Conservation (phyloP, 1,284 basidiomycete species). For the Ustilago shanxiensis region DNA sequence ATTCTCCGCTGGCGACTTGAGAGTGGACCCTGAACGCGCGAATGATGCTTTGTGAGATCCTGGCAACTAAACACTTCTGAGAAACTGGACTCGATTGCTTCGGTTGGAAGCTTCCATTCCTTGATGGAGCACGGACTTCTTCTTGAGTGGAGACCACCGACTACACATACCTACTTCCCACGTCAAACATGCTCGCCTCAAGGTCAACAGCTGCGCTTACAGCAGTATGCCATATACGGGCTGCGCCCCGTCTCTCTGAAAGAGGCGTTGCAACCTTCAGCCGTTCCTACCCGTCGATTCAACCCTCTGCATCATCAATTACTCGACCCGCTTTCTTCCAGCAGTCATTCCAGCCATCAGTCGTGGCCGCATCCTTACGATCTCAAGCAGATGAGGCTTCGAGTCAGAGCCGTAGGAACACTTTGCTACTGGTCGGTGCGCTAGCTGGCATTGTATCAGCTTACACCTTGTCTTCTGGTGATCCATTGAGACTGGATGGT, state of each 20-base stretch:
- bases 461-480: slow-evolving; percentile 2
- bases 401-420: not conserved
- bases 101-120: not conserved
- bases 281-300: slow-evolving; percentile 31
- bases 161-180: not conserved
- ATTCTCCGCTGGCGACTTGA: not conserved
- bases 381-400: not conserved
- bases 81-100: not conserved
- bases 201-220: not conserved
- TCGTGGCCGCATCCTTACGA: slow-evolving; percentile 4
- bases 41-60: not conserved
- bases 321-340: slow-evolving; percentile 22
- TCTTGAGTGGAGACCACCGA: not conserved
- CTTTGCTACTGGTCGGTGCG: not conserved
- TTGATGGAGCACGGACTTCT: not conserved
- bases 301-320: not conserved
- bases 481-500: slow-evolving; percentile 17
- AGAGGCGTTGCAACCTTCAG: slow-evolving; percentile 24
- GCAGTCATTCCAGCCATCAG: slow-evolving; percentile 22
- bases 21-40: slow-evolving; percentile 7
- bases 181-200: slow-evolving; percentile 6
- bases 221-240: not conserved
- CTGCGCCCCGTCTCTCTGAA: not conserved
- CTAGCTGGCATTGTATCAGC: slow-evolving; percentile 16
- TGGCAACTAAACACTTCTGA: not conserved